Conservation (phyloP, 371 early-diverging fungal species). For the Synchytrium microbalum region DNA sequence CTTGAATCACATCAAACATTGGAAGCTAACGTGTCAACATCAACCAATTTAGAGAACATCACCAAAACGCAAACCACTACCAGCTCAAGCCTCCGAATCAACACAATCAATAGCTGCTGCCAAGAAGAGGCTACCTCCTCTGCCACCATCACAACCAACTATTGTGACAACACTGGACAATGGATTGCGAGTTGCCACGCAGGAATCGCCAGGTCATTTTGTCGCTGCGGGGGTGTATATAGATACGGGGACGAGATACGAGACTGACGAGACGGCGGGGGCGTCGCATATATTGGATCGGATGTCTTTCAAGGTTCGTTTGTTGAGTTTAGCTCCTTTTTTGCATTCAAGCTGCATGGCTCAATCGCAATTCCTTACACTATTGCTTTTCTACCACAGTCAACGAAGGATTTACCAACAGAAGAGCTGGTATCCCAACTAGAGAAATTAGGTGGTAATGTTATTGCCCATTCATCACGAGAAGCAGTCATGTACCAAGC, state of each 20-base stretch:
- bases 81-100: not conserved
- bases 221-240: constrained; percentile 81
- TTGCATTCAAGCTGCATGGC: not conserved
- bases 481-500: constrained; percentile 93
- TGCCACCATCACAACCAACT: constrained; percentile 6
- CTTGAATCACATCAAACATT: not conserved
- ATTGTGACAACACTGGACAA: constrained; percentile 72
- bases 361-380: no score
- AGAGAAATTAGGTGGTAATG: constrained; percentile 82
- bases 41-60: not conserved
- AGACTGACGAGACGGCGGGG: constrained; percentile 63
- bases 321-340: not conserved
- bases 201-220: constrained; percentile 80
- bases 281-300: constrained; percentile 80
- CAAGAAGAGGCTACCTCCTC: not conserved
- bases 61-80: not conserved
- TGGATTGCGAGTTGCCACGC: constrained; percentile 78
- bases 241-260: constrained; percentile 83
- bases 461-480: constrained; percentile 81
- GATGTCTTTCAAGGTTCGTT: constrained; percentile 79
- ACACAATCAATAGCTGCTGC: not conserved
- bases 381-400: no score
- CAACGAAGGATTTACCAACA: constrained; percentile 40
- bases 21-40: not conserved
- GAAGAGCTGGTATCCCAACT: constrained; percentile 67